A percentile compares a stretch with the other conserved stretches of the same genome.
Evolutionary conservation across 129 eudicot genomes (phyloP).

Genomic region (Artemisia argyi): DNA sequence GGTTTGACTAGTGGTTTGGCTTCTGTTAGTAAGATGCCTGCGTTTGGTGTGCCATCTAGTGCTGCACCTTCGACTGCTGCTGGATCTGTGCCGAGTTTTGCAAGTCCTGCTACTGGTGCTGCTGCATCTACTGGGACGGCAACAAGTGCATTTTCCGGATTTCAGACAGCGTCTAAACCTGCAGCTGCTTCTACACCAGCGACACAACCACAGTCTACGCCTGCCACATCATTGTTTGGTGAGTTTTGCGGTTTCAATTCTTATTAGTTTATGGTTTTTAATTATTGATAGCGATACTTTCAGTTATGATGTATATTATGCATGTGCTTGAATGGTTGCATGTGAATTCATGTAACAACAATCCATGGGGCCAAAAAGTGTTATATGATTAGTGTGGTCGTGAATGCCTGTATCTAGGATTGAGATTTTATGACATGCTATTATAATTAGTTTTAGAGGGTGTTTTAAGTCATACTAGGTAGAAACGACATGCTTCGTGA

Average conservation of each 20-base stretch:
- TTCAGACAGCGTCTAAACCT: slow-evolving; percentile 48
- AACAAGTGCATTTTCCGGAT: slow-evolving; percentile 43
- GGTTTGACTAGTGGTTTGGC: slow-evolving; percentile 18
- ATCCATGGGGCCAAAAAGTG: neutral
- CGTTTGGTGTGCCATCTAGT: slow-evolving; percentile 29
- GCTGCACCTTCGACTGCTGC: slow-evolving; percentile 37
- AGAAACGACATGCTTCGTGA: neutral
- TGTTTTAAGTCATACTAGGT: slow-evolving; percentile 8
- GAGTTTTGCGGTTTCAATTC: slow-evolving; percentile 20
- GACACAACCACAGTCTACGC: slow-evolving; percentile 54
- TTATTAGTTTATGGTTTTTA: neutral
- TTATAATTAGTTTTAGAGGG: neutral
- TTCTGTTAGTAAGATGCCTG: slow-evolving; percentile 41
- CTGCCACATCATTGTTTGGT: slow-evolving; percentile 60
- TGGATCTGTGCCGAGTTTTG: slow-evolving; percentile 49
- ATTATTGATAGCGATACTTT: neutral
- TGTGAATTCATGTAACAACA: slow-evolving; percentile 12
- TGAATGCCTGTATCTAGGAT: neutral
- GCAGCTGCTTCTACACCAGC: slow-evolving; percentile 32
- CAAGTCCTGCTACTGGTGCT: slow-evolving; percentile 32
- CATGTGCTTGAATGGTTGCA: no score
- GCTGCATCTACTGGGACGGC: slow-evolving; percentile 46
- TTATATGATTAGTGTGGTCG: neutral
- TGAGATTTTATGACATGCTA: neutral
- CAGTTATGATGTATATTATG: neutral